Evolutionary conservation across 352 stramenopile genomes (phyloP).

Genomic region (Phytophthora nicotianae): DNA sequence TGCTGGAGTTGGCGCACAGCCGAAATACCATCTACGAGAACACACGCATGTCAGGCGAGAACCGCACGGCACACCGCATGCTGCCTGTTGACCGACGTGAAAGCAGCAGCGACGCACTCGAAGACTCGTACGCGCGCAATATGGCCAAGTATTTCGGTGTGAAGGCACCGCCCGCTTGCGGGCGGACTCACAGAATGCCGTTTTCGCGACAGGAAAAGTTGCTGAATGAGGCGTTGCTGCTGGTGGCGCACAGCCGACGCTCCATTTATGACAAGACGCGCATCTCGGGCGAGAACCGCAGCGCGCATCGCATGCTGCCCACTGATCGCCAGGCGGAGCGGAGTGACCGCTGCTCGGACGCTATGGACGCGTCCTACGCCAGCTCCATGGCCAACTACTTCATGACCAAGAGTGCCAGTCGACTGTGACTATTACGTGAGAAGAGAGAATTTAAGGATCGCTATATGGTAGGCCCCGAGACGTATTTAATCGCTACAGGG

Average conservation of each 20-base stretch:
- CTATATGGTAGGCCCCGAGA: slow-evolving; percentile 5
- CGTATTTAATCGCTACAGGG: slow-evolving; percentile 31
- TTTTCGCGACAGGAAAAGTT: slow-evolving; percentile 9
- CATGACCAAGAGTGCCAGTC: slow-evolving; percentile 38
- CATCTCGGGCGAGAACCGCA: slow-evolving; percentile 60
- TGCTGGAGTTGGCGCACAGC: slow-evolving; percentile 35
- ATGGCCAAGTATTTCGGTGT: slow-evolving; percentile 27
- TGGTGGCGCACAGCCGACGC: slow-evolving; percentile 31
- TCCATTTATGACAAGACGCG: slow-evolving; percentile 65
- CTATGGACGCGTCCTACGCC: slow-evolving; percentile 50
- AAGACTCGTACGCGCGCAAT: slow-evolving; percentile 34
- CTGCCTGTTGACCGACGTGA: slow-evolving; percentile 50
- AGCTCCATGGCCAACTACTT: slow-evolving; percentile 53
- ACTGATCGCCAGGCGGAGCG: slow-evolving; percentile 43
- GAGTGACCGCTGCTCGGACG: slow-evolving; percentile 50
- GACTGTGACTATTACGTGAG: slow-evolving; percentile 31
- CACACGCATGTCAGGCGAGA: slow-evolving; percentile 67
- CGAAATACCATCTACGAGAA: slow-evolving; percentile 61
- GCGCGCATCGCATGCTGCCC: slow-evolving; percentile 46
- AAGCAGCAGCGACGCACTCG: slow-evolving; percentile 45
- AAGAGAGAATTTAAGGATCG: not conserved
- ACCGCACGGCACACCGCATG: slow-evolving; percentile 44
- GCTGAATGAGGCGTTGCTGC: slow-evolving; percentile 33
- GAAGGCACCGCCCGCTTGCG: not conserved
- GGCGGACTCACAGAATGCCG: slow-evolving; percentile 8